These are phyloP conservation scores for Mariannaea sp. DNA, from an alignment of 2,329 filamentous ascomycete genomes.

Conservation along the genomic window DNA sequence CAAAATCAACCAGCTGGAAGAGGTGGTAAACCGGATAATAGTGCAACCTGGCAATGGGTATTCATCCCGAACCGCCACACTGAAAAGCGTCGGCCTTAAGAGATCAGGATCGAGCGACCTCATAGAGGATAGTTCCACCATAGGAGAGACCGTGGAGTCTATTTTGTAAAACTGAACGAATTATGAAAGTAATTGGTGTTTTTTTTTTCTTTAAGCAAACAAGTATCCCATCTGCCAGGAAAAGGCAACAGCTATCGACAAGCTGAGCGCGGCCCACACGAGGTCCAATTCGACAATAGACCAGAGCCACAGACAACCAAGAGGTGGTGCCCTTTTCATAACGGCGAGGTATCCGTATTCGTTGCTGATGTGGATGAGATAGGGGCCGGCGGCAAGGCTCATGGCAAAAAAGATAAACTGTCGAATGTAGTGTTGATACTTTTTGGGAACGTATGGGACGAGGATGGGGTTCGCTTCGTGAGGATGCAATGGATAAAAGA, in stretches of 20 bases:
- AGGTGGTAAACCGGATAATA: constrained; percentile 25
- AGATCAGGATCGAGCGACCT: constrained; percentile 17
- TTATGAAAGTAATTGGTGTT: constrained; percentile 3
- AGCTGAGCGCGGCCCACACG: constrained; percentile 62
- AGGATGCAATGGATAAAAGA: constrained; percentile 63
- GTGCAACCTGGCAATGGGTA: constrained; percentile 13
- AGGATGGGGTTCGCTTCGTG: constrained; percentile 55
- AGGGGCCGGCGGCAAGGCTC: constrained; percentile 70
- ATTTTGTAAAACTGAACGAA: background rate
- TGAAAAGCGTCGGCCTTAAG: constrained; percentile 16
- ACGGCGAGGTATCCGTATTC: constrained; percentile 79
- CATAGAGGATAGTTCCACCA: constrained; percentile 14
- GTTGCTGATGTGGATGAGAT: constrained; percentile 83
- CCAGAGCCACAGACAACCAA: constrained; percentile 94
- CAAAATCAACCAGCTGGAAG: constrained; percentile 31
- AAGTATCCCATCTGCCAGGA: constrained; percentile 56
- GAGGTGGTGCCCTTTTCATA: constrained; percentile 88
- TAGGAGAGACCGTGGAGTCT: constrained; percentile 6
- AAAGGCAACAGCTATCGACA: constrained; percentile 52
- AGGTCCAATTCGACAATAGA: constrained; percentile 85
- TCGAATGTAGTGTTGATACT: constrained; percentile 54
- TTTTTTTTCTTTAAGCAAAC: constrained; percentile 38
- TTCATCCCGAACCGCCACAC: constrained; percentile 22
- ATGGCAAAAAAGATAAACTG: constrained; percentile 67
- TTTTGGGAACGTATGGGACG: constrained; percentile 54